Evolutionary conservation across 306 rosid genomes (phyloP).

Genomic region (Carpinus fangiana): DNA sequence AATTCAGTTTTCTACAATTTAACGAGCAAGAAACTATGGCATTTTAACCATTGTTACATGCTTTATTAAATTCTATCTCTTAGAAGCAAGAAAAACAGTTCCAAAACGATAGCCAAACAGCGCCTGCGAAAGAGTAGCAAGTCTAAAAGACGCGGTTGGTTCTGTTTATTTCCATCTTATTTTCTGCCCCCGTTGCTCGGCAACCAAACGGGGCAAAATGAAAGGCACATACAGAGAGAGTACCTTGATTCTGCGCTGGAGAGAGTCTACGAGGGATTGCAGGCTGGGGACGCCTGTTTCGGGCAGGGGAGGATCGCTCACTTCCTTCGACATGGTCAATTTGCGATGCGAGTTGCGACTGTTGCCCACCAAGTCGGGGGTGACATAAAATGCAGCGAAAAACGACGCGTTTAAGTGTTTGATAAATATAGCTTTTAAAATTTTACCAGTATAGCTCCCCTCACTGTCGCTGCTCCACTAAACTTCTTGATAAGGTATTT

Average conservation of each 20-base stretch:
- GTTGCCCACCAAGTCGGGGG: neutral
- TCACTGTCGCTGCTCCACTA: no score
- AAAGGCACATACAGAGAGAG: constrained; percentile 2
- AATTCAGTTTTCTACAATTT: neutral
- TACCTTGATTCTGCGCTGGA: constrained; percentile 63
- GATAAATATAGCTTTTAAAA: no score
- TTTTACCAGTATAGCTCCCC: no score
- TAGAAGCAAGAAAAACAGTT: neutral
- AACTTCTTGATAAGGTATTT: no score
- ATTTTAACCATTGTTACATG: neutral
- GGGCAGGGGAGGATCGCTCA: constrained; percentile 11
- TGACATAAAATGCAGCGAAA: no score
- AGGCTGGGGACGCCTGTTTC: constrained; percentile 36
- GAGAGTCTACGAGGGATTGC: constrained; percentile 38
- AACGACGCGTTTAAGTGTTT: no score
- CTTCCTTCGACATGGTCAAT: constrained; percentile 43
- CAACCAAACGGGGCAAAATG: neutral
- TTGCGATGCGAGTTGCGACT: neutral
- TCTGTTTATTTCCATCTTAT: neutral
- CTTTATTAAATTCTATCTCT: neutral
- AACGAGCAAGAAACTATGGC: neutral
- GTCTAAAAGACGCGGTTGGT: no score
- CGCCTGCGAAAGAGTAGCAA: neutral
- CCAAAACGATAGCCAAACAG: neutral
- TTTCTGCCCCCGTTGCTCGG: neutral